Evolutionary conservation across 331 rosid genomes (phyloP).

Genomic region (Spiraea crenata): DNA sequence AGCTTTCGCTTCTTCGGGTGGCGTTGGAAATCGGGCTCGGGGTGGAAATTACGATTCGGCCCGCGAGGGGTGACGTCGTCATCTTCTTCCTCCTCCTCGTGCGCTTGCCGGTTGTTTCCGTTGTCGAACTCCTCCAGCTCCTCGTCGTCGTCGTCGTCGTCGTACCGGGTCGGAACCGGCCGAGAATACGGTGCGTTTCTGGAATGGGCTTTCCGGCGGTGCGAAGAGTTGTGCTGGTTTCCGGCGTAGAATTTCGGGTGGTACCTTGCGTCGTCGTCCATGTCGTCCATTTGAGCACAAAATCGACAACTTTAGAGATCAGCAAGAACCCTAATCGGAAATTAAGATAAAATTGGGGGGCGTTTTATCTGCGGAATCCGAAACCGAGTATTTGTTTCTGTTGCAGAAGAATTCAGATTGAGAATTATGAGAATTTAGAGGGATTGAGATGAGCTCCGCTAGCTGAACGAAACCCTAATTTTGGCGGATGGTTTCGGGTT

Average conservation of each 20-base stretch:
- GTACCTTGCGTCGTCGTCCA: constrained; percentile 56
- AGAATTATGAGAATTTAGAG: neutral
- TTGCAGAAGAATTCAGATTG: neutral
- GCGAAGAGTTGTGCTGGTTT: constrained; percentile 33
- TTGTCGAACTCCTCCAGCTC: constrained; percentile 30
- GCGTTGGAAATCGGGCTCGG: constrained; percentile 37
- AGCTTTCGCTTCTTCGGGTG: constrained; percentile 59
- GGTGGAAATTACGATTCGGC: constrained; percentile 1
- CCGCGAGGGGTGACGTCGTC: neutral
- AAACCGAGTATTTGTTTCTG: neutral
- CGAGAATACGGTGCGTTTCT: constrained; percentile 41
- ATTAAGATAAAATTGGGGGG: neutral
- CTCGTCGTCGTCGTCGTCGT: constrained; percentile 25
- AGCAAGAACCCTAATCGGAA: constrained; percentile 12
- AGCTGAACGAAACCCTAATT: constrained; percentile 11
- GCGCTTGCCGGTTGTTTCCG: constrained; percentile 20
- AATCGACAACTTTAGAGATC: neutral
- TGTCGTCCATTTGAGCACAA: constrained; percentile 41
- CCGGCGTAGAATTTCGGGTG: constrained; percentile 43
- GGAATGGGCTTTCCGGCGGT: constrained; percentile 42
- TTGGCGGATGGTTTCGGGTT: constrained; percentile 3
- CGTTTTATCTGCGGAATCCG: neutral
- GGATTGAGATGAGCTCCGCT: neutral
- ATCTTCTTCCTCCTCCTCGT: constrained; percentile 22
- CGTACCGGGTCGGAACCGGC: constrained; percentile 32